phyloP scores from a whole-genome alignment of 1,284 basidiomycete genomes.

The Naganishia sp. region DNA sequence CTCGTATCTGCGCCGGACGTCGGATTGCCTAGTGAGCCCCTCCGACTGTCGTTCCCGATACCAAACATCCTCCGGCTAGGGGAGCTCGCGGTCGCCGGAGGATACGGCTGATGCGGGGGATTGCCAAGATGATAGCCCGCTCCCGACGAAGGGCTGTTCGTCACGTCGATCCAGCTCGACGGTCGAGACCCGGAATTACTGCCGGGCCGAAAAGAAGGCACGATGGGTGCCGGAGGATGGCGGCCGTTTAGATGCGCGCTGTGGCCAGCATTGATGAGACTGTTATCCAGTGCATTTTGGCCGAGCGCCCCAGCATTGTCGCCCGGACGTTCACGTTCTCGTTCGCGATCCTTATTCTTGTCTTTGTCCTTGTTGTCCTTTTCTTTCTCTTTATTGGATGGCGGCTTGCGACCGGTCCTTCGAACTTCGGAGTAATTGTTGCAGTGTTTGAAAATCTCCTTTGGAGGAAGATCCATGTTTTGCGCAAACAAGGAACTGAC shows the following conservation, averaged over 20 bases:
- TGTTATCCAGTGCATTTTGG: conserved; percentile 15
- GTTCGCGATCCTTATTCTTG: conserved; percentile 21
- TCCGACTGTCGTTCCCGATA: conserved; percentile 16
- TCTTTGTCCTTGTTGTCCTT: conserved; percentile 26
- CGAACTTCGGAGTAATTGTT: conserved; percentile 66
- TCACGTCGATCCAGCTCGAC: conserved; percentile 15
- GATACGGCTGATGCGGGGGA: conserved; percentile 5
- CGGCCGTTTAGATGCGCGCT: conserved; percentile 21
- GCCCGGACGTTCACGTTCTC: conserved; percentile 17
- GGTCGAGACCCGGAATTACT: conserved; percentile 22
- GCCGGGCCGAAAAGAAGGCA: conserved; percentile 7
- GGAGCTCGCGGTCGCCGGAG: conserved; percentile 17
- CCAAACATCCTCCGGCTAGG: conserved; percentile 24
- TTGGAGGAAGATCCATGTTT: conserved; percentile 77
- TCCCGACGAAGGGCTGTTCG: conserved; percentile 10
- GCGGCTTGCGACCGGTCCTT: conserved; percentile 28
- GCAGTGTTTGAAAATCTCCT: conserved; percentile 87
- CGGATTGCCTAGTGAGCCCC: conserved; percentile 16
- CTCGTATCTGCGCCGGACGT: conserved; percentile 8
- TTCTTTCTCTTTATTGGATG: conserved; percentile 22
- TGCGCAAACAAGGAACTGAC: conserved; percentile 78
- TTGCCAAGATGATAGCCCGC: neutral
- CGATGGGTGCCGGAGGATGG: conserved; percentile 1
- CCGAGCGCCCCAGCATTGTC: neutral
- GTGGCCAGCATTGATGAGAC: conserved; percentile 21